Conservation (phyloP, 2,329 filamentous ascomycete genomes). For the Pseudogymnoascus sp. region DNA sequence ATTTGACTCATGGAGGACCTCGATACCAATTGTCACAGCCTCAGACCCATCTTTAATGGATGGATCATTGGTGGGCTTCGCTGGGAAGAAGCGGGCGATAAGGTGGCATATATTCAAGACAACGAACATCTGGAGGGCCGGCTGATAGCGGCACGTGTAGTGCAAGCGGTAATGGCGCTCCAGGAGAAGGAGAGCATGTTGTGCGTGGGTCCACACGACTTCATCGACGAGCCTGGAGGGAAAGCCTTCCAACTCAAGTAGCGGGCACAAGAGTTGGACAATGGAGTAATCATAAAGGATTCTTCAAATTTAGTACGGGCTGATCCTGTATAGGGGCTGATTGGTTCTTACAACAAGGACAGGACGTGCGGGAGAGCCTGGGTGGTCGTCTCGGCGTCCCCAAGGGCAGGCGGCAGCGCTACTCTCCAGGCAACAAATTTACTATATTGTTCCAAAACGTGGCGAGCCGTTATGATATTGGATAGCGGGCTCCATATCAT, state of each 20-base stretch:
- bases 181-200: constrained; percentile 28
- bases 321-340: neutral
- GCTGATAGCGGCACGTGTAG: constrained; percentile 29
- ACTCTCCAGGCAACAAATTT: constrained; percentile 25
- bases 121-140: constrained; percentile 30
- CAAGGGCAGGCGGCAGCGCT: constrained; percentile 23
- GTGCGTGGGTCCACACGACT: constrained; percentile 27
- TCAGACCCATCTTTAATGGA: constrained; percentile 22
- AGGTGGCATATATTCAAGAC: constrained; percentile 28
- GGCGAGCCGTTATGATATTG: constrained; percentile 16
- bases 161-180: constrained; percentile 24
- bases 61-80: constrained; percentile 16
- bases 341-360: constrained; percentile 27
- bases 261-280: constrained; percentile 27
- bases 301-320: constrained; percentile 21
- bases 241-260: constrained; percentile 26
- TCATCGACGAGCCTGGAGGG: constrained; percentile 22
- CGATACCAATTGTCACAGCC: constrained; percentile 26
- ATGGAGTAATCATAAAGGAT: constrained; percentile 27
- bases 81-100: constrained; percentile 27
- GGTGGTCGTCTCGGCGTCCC: constrained; percentile 18
- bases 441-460: constrained; percentile 25
- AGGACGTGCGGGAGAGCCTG: constrained; percentile 28
- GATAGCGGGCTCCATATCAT: constrained; percentile 23
- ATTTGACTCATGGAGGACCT: constrained; percentile 25